Evolutionary conservation across 495 filamentous ascomycete genomes (phyloP), one percentile per base, ranked within the genome.

Genomic region (Filosporella fistucella): DNA sequence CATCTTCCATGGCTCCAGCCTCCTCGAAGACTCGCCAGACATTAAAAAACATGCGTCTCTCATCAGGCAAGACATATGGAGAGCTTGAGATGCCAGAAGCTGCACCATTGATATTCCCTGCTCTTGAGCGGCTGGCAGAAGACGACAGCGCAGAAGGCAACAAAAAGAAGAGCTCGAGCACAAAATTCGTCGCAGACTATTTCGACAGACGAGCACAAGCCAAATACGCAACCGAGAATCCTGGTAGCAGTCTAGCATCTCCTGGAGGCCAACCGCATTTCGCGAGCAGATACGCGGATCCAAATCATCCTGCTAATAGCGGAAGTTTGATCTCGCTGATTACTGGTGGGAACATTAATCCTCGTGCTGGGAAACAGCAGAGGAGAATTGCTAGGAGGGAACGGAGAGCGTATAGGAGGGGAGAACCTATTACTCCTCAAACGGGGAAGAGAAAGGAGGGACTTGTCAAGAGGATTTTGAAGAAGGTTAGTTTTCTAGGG

Each of bases 71-170:
- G 21, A 68, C 72, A 1, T 63, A 69, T 37, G 72, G 71, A n/a
- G 65, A 71, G 8, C 42, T 70, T 1, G 63, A 70, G 24, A 63
- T 80, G 42, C 76, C 72, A 0, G 70, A 78, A 45, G 57, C 70
- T 3, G 78, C 78, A 1, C 74, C 75, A 0, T 57, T 84, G 5
- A 59, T 79, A 17, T 82, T 74, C 49, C 79, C 78, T 1, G 65
- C 59, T 12, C 63, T 82, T 2, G 76, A 81, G 24, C 54, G 63
- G 23, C 43, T 69, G 1, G 65, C 62, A 0, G 57, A 54, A 11
- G 52, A 56, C 20, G 30, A 54, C 21, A 52, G 59, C 12, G 63
- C 57, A 10, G 56, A 63, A 37, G 60, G 43, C 0, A 18, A 36
- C 9, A 52, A 61, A 43, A 61, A 62, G 42, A 55, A 61, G 41